Base-by-base conservation (phyloP, 257 asterid genomes). In the Nicotiana tomentosiformis region DNA sequence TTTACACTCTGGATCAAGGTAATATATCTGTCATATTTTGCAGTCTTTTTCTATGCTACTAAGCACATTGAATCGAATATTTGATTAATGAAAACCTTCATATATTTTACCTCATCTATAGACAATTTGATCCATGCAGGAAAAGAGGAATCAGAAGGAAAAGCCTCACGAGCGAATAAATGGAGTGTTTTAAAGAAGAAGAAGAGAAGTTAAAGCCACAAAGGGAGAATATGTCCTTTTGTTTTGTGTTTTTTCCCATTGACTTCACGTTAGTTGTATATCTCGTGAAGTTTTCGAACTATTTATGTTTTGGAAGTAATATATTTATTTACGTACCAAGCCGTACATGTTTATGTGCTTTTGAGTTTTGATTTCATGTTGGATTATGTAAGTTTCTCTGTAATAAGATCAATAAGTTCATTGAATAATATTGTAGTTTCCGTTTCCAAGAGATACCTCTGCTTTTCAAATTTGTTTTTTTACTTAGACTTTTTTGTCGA, bases 261-360 rank as follows among this genome's bases (percentile, higher is more conserved):
- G 84, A 83, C 87, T 85, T 83, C 17, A 62, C 56, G 83, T 83
- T 43, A 83, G 15, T 61, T 37, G 33, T 61, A 82, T 68, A 77
- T 58, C 11, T 33, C 62, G 58, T 66, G 58, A 64, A 81, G 76
- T 70, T 77, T 29, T 79, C 26, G 53, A 61, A 18, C 61, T 80
- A 83, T 80, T 35, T 37, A 39, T 39, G 14, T 43, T 74, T 61
- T 67, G 61, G 32, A n/a, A 65, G 35, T 18, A 26, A 29, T 51
- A 51, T 49, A 81, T 81, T 43, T 61, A 81, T 51, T 67, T 66
- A 33, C 76, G 77, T 53, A 67, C 65, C 69, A 33, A 55, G 15
- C 26, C 65, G 74, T 81, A 70, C 74, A 65, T 37, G 32, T 49
- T 53, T 66, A 17, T 66, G 16, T 51, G 77, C 58, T 57, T 81